Percentiles rank a stretch among this genome's conserved stretches.
phyloP scores from a whole-genome alignment of 83 land plant genomes.

The Thuja plicata region DNA sequence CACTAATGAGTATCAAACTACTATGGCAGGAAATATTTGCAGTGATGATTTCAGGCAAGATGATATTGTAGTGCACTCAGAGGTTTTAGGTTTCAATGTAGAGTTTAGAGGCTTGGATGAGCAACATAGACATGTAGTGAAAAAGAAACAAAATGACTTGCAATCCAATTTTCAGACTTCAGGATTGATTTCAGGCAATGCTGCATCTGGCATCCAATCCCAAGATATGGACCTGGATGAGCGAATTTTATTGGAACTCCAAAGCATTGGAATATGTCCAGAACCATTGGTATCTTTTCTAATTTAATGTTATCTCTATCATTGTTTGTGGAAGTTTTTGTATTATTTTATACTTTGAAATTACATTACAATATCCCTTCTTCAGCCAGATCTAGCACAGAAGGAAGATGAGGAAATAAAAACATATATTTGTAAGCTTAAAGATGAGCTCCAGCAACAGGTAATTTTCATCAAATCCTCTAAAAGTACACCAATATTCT shows the following conservation, averaged over 20 bases:
- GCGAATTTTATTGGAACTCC: slow-evolving; percentile 78
- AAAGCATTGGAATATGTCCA: slow-evolving; percentile 74
- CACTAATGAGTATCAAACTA: slow-evolving; percentile 37
- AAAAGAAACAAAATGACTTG: background rate
- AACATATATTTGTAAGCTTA: slow-evolving; percentile 49
- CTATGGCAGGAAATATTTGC: background rate
- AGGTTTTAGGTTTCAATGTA: slow-evolving; percentile 15
- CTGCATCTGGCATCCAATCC: slow-evolving; percentile 52
- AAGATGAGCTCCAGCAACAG: slow-evolving; percentile 51
- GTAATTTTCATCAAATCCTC: slow-evolving; percentile 32
- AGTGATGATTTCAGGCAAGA: slow-evolving; percentile 9
- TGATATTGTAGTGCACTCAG: slow-evolving; percentile 26
- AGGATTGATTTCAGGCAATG: slow-evolving; percentile 24
- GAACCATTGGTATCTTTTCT: slow-evolving; percentile 52
- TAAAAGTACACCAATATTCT: background rate
- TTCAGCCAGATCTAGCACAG: slow-evolving; percentile 57
- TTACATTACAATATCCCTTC: background rate
- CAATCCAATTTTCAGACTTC: slow-evolving; percentile 7
- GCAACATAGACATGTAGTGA: background rate
- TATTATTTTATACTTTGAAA: background rate
- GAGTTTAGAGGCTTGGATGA: slow-evolving; percentile 14
- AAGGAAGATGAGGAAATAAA: slow-evolving; percentile 69
- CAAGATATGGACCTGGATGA: slow-evolving; percentile 71
- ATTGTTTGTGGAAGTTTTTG: background rate
- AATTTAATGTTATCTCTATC: background rate